phyloP scores from a whole-genome alignment of 495 filamentous ascomycete genomes.

The Podospora appendiculata region DNA sequence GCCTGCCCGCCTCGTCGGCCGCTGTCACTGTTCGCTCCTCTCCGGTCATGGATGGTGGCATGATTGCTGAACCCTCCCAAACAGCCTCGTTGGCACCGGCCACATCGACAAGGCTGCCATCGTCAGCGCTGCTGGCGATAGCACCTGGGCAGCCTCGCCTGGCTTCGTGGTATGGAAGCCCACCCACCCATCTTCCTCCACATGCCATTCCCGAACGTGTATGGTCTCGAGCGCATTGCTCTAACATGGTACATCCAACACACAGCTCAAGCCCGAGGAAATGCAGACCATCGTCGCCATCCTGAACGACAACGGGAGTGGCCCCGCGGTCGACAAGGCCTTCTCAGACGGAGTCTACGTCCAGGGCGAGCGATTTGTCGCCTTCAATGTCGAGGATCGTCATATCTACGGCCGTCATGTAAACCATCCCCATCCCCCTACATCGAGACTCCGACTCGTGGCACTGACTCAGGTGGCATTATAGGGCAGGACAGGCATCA shows the following conservation, averaged over 20 bases:
- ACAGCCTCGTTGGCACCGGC: slow-evolving; percentile 72
- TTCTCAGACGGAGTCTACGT: slow-evolving; percentile 60
- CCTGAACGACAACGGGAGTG: slow-evolving; percentile 25
- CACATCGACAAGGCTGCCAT: slow-evolving; percentile 87
- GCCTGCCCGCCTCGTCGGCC: background rate
- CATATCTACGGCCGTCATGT: slow-evolving; percentile 85
- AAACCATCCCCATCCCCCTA: slow-evolving; percentile 6
- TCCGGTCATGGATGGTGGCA: background rate
- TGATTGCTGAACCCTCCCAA: background rate
- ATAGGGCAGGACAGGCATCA: slow-evolving; percentile 74
- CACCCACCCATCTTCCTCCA: background rate
- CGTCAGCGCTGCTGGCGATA: slow-evolving; percentile 71
- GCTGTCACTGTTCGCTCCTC: background rate
- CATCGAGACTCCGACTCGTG: too few relatives aligned
- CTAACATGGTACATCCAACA: too few relatives aligned
- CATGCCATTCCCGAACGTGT: too few relatives aligned
- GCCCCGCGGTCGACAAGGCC: slow-evolving; percentile 38
- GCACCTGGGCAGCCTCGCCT: slow-evolving; percentile 67
- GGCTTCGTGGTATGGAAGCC: slow-evolving; percentile 59
- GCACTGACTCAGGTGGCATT: background rate
- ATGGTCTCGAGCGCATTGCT: too few relatives aligned
- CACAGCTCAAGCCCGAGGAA: slow-evolving; percentile 37
- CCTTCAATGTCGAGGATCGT: slow-evolving; percentile 63
- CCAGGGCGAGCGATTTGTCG: slow-evolving; percentile 61
- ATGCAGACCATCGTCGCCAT: slow-evolving; percentile 47